These are phyloP conservation scores for Nakaseomyces delphensis DNA, from an alignment of 1,139 yeast genomes.

Conservation along the genomic window DNA sequence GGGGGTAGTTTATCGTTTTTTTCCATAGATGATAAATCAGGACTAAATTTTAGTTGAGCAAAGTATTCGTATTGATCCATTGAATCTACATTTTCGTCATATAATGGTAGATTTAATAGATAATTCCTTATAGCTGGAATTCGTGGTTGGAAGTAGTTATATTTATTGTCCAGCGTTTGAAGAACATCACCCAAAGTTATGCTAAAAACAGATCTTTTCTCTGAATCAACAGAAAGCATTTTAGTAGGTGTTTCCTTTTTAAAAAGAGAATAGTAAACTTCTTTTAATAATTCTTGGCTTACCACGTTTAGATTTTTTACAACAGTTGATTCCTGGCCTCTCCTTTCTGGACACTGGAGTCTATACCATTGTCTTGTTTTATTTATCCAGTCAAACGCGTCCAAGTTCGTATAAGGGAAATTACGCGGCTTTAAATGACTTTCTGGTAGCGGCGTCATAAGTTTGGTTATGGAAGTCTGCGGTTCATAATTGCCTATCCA, in stretches of 20 bases:
- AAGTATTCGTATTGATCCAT: slow-evolving; percentile 22
- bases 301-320: slow-evolving; percentile 3
- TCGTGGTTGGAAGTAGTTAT: slow-evolving; percentile 33
- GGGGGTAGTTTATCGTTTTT: slow-evolving; percentile 32
- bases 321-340: neutral
- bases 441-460: neutral
- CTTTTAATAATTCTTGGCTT: slow-evolving; percentile 13
- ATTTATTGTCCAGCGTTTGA: slow-evolving; percentile 8
- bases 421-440: neutral
- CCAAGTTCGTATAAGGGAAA: slow-evolving; percentile 21
- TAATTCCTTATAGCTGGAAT: slow-evolving; percentile 34
- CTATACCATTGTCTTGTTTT: slow-evolving; percentile 22
- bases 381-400: slow-evolving; percentile 26
- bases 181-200: slow-evolving; percentile 26
- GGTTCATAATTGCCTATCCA: slow-evolving; percentile 23
- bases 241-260: neutral
- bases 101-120: slow-evolving; percentile 30
- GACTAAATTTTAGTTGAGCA: slow-evolving; percentile 43
- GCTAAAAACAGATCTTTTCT: slow-evolving; percentile 15
- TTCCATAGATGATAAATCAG: slow-evolving; percentile 27
- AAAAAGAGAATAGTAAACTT: slow-evolving; percentile 14
- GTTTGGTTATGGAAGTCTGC: slow-evolving; percentile 11
- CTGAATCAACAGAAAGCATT: neutral
- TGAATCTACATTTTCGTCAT: slow-evolving; percentile 14
- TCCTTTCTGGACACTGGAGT: slow-evolving; percentile 15